phyloP scores from a whole-genome alignment of 1,284 basidiomycete species.

The Peniophora sp. region DNA sequence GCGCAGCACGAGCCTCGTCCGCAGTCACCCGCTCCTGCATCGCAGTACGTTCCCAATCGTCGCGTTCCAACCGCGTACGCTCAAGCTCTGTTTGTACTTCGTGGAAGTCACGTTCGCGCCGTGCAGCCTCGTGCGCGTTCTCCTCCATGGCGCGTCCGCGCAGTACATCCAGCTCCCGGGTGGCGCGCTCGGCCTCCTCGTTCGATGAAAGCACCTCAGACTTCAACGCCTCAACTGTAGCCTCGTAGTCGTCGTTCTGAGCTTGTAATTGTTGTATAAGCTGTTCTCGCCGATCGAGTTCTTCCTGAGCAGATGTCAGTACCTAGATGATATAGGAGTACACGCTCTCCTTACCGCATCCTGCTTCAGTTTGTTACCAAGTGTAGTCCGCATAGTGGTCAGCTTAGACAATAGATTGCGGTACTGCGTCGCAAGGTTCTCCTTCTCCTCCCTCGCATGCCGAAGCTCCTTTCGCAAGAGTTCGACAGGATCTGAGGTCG shows the following conservation, averaged over 20 bases:
- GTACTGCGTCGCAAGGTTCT: constrained; percentile 80
- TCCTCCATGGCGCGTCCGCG: constrained; percentile 55
- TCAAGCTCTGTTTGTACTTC: constrained; percentile 81
- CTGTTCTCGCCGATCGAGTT: constrained; percentile 86
- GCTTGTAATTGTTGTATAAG: constrained; percentile 68
- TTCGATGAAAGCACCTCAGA: constrained; percentile 70
- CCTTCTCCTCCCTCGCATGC: constrained; percentile 73
- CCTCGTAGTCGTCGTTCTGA: constrained; percentile 67
- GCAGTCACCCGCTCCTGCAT: constrained; percentile 65
- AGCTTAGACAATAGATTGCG: constrained; percentile 81
- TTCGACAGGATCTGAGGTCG: constrained; percentile 34
- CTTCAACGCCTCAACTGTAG: constrained; percentile 69
- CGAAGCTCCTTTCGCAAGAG: constrained; percentile 52
- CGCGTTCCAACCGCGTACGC: constrained; percentile 73
- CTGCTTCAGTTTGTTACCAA: constrained; percentile 92
- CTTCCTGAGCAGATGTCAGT: constrained; percentile 55
- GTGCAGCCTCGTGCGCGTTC: constrained; percentile 60
- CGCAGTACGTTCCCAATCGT: constrained; percentile 81
- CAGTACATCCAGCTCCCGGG: constrained; percentile 61
- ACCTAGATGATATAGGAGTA: constrained; percentile 7
- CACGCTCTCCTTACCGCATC: constrained; percentile 74
- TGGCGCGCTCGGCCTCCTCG: constrained; percentile 63
- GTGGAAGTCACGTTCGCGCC: constrained; percentile 74
- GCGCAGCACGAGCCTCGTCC: constrained; percentile 57
- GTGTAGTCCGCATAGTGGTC: constrained; percentile 86